Conservation (phyloP, 805 yeast species). For the Kuraishia piskuri region DNA sequence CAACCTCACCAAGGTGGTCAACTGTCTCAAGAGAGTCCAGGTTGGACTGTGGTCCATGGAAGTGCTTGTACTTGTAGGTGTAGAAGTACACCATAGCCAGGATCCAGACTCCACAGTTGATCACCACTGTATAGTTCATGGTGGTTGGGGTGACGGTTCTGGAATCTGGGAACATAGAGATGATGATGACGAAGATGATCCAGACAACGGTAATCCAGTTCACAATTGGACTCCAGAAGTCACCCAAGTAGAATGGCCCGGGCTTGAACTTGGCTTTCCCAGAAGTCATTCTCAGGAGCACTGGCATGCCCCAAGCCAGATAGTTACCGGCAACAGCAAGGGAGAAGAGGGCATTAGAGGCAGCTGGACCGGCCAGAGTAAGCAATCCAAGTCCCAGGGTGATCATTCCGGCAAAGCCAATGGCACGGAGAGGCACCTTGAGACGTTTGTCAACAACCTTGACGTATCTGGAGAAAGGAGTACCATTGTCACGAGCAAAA, state of each 20-base stretch:
- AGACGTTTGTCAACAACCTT: constrained; percentile 32
- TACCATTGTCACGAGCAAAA: constrained; percentile 42
- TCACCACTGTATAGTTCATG: constrained; percentile 28
- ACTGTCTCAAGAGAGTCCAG: constrained; percentile 12
- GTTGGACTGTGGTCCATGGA: constrained; percentile 19
- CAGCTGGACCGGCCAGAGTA: constrained; percentile 31
- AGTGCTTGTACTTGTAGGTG: constrained; percentile 15
- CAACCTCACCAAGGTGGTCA: not conserved
- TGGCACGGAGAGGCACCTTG: constrained; percentile 36
- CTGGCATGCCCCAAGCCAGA: constrained; percentile 36
- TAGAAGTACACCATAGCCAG: constrained; percentile 14
- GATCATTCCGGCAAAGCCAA: constrained; percentile 27
- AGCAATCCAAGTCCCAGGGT: constrained; percentile 30
- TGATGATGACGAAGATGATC: constrained; percentile 19
- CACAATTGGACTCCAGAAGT: constrained; percentile 20
- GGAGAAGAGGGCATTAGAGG: constrained; percentile 39
- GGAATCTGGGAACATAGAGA: constrained; percentile 31
- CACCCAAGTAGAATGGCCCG: constrained; percentile 34
- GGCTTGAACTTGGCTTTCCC: constrained; percentile 33
- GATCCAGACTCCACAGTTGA: constrained; percentile 22
- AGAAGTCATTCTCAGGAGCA: constrained; percentile 28
- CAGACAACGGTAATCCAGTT: constrained; percentile 24
- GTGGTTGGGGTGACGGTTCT: constrained; percentile 21
- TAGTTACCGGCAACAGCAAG: constrained; percentile 35
- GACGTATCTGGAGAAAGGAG: constrained; percentile 33